Evolutionary conservation across 257 asterid genomes (phyloP).

Genomic region (Lantana camara): DNA sequence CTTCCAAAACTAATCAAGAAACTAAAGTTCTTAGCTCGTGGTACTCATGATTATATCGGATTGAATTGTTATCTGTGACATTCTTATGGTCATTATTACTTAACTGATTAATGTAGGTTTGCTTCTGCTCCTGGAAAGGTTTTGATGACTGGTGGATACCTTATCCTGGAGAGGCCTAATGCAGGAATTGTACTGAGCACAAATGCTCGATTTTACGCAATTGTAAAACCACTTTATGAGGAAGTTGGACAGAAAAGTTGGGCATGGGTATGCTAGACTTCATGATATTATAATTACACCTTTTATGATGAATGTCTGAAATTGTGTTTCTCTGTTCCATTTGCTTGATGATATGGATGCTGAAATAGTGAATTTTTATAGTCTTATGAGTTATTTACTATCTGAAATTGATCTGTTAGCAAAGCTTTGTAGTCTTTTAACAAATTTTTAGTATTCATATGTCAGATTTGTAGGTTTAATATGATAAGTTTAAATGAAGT

Average conservation of each 20-base stretch:
- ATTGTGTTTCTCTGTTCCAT: not conserved
- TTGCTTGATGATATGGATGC: constrained; percentile 1
- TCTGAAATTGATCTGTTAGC: not conserved
- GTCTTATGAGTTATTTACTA: not conserved
- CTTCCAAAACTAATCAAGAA: no score
- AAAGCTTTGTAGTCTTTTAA: no score
- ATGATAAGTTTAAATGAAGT: no score
- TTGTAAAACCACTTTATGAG: constrained; percentile 76
- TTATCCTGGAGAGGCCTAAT: constrained; percentile 93
- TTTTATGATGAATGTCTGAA: not conserved
- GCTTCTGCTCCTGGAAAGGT: constrained; percentile 99
- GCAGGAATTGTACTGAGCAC: constrained; percentile 97
- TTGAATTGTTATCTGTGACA: no score
- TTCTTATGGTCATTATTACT: constrained; percentile 27
- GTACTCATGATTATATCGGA: no score
- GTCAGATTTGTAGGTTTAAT: no score
- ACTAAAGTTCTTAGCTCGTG: no score
- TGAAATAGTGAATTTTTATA: not conserved
- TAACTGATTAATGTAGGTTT: constrained; percentile 52
- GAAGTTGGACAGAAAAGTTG: constrained; percentile 71
- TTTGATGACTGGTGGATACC: constrained; percentile 97
- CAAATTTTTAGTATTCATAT: no score
- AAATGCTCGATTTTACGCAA: constrained; percentile 92
- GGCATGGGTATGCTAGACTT: constrained; percentile 73
- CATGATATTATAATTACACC: not conserved